phyloP scores from a whole-genome alignment of 106 monocot species.

The Dioscorea dumetorum region DNA sequence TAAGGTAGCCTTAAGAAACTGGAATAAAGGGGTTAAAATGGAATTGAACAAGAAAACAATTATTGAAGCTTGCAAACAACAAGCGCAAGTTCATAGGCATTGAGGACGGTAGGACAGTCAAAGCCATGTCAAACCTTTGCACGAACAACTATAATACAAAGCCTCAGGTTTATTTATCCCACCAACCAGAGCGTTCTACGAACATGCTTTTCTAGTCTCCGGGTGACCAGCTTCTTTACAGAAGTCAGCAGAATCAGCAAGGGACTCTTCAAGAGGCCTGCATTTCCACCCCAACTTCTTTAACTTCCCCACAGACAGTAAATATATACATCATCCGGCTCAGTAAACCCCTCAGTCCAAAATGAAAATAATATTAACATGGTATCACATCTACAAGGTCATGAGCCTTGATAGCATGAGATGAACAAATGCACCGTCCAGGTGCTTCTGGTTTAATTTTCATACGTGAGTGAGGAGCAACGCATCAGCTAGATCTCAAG shows the following conservation, averaged over 20 bases:
- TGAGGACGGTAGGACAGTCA: too few species aligned
- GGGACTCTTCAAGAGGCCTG: constrained; percentile 23
- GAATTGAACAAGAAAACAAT: too few species aligned
- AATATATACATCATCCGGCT: not conserved
- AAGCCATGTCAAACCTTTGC: too few species aligned
- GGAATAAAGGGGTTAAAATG: too few species aligned
- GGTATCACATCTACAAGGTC: constrained; percentile 11
- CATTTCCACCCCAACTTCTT: constrained; percentile 35
- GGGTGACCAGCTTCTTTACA: constrained; percentile 25
- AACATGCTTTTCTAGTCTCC: not conserved
- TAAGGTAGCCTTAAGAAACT: too few species aligned
- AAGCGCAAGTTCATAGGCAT: too few species aligned
- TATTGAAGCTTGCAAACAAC: too few species aligned
- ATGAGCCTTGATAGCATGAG: not conserved
- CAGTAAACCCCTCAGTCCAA: not conserved
- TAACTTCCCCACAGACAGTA: constrained; percentile 15
- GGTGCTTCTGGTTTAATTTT: constrained; percentile 38
- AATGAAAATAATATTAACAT: not conserved
- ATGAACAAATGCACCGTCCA: constrained; percentile 35
- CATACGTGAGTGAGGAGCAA: constrained; percentile 28
- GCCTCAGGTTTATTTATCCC: too few species aligned
- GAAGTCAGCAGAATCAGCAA: constrained; percentile 24
- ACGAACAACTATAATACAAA: too few species aligned
- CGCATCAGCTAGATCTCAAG: constrained; percentile 42
- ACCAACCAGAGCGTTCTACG: too few species aligned